Conservation (phyloP, 2,329 filamentous ascomycete genomes). For the Exophiala sp. region DNA sequence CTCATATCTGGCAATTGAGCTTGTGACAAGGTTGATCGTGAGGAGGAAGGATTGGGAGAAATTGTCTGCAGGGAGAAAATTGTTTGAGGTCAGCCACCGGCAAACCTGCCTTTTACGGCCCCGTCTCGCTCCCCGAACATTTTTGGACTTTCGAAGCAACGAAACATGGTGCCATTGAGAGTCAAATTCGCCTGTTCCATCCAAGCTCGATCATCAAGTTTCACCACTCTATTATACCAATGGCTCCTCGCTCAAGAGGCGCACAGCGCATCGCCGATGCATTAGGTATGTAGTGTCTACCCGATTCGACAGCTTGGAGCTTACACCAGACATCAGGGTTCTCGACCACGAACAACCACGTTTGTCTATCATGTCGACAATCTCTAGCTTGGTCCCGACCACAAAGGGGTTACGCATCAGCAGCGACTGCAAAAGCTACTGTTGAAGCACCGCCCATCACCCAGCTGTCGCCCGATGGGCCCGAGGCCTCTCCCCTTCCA, state of each 20-base stretch:
- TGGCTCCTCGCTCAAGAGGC: conserved; percentile 28
- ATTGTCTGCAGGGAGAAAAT: too few relatives aligned
- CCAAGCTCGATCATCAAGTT: neutral
- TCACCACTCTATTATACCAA: neutral
- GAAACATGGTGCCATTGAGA: neutral
- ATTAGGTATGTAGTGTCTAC: conserved; percentile 13
- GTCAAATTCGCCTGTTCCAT: neutral
- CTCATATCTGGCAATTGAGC: too few relatives aligned
- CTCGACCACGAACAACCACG: conserved; percentile 16
- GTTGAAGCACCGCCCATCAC: conserved; percentile 15
- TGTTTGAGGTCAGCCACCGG: neutral
- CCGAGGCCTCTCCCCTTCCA: conserved; percentile 36
- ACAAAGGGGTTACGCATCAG: conserved; percentile 23
- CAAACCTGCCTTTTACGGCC: neutral
- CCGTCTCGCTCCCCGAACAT: neutral
- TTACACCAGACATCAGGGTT: conserved; percentile 16
- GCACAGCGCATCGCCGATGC: conserved; percentile 18
- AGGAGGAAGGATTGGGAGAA: neutral
- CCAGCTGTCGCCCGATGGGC: conserved; percentile 33
- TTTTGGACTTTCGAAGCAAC: conserved; percentile 2
- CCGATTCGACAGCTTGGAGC: neutral
- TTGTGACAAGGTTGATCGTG: neutral
- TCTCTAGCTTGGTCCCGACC: neutral
- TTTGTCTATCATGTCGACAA: conserved; percentile 28
- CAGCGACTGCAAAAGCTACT: conserved; percentile 17